Base-by-base conservation (phyloP, 2,329 filamentous ascomycete species). In the Fusarium austroafricanum region DNA sequence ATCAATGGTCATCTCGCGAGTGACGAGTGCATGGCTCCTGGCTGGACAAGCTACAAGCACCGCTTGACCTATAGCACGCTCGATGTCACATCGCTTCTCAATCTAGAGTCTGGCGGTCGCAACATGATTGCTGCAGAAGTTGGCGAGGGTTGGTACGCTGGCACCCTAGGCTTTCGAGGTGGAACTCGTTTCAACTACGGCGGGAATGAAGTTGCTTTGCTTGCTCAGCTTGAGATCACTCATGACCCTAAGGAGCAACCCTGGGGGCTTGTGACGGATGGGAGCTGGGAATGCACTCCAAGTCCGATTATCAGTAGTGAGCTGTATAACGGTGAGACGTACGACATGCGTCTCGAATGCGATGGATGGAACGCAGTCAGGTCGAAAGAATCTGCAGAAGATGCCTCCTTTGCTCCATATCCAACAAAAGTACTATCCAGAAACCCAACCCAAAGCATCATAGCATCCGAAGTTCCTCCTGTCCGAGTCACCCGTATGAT, bases 21-120 rank as follows among this genome's bases (percentile, higher is more conserved):
- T 0, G 75, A 78, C 35, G 65, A 74, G 8, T 75, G 75, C 15
- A 75, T 84, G 56, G 81, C 83, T 31, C 83, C 84, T 0, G 83
- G 84, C 0, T 86, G 83, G 82, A 80, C 81, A 38, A 79, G 79
- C n/a, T 87, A 87, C 63, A 73, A 79, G 0, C 73, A 81, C 55
- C 77, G 83, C 4, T 77, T 82, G 12, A 73, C 78, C 1, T 87
- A 87, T 55, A 79, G 86, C 59, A 82, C 80, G 0, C 83, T 82
- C 54, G 83, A 87, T 64, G 81, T 86, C 2, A 79, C 77, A 0
- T 58, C 74, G 2, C 72, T 82, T 0, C n/a, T 38, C n/a, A 38
- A 38, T n/a, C 59, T 86, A 2, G 71, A 67, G 3, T 20, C 31
- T 11, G 43, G 29, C 5, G 43, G 61, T 7, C 80, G 81, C 59